These are phyloP conservation scores for Xylaria grammica DNA, from an alignment of 495 filamentous ascomycete species.

Conservation along the genomic window DNA sequence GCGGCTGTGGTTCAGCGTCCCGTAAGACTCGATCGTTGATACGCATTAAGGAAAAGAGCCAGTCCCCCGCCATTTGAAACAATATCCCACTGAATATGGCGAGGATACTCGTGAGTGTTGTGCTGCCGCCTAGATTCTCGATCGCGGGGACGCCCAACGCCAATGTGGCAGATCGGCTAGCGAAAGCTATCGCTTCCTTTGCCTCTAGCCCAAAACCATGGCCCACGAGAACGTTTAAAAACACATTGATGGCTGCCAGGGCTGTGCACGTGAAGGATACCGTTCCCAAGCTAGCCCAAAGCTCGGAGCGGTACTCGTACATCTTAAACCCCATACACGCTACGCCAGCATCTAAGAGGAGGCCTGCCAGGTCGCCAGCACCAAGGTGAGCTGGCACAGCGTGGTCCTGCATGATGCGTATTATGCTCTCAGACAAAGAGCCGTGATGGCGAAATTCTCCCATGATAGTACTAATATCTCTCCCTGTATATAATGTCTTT, in stretches of 20 bases:
- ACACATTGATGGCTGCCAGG: conserved; percentile 42
- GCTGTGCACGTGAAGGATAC: conserved; percentile 39
- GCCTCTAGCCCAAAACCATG: conserved; percentile 39
- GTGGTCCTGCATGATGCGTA: conserved; percentile 22
- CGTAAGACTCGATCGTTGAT: conserved; percentile 19
- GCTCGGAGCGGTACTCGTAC: conserved; percentile 48
- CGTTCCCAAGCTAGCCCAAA: conserved; percentile 45
- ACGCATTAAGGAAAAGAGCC: conserved; percentile 38
- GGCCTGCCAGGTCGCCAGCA: conserved; percentile 49
- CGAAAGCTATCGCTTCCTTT: conserved; percentile 46
- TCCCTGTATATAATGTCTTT: conserved; percentile 37
- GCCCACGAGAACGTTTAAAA: conserved; percentile 42
- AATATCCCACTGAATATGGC: conserved; percentile 53
- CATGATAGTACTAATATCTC: conserved; percentile 34
- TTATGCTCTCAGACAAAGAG: conserved; percentile 41
- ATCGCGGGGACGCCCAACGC: conserved; percentile 42
- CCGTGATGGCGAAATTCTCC: conserved; percentile 40
- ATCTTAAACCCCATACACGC: conserved; percentile 54
- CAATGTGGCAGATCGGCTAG: conserved; percentile 52
- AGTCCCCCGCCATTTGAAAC: conserved; percentile 49
- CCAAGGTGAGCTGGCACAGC: conserved; percentile 32
- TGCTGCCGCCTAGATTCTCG: conserved; percentile 43
- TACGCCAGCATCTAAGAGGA: conserved; percentile 52
- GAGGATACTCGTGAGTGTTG: conserved; percentile 48
- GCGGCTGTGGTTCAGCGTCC: neutral